Evolutionary conservation across 129 eudicot genomes (phyloP).

Genomic region (Tagetes erecta): DNA sequence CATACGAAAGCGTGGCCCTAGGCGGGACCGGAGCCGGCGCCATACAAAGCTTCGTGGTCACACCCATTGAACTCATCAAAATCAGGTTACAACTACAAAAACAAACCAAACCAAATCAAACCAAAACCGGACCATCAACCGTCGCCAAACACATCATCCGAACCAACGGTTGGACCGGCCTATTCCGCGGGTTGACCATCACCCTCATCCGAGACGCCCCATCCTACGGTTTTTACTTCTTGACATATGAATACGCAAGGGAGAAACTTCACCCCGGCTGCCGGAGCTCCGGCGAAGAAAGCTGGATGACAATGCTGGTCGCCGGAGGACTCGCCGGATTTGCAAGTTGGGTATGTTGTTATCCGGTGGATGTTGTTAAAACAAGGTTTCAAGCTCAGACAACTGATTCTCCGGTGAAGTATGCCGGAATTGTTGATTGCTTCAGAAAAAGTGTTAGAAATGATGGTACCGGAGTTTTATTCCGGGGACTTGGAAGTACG

Average conservation of each 20-base stretch:
- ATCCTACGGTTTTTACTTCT: conserved; percentile 66
- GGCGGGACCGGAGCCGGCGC: conserved; percentile 77
- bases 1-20: conserved; percentile 59
- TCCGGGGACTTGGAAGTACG: conserved; percentile 73
- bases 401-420: conserved; percentile 29
- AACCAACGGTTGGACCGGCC: conserved; percentile 55
- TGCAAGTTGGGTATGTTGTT: conserved; percentile 72
- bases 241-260: conserved; percentile 63
- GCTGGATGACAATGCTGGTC: conserved; percentile 55
- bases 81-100: conserved; percentile 65
- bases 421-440: conserved; percentile 62
- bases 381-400: conserved; percentile 71
- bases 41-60: conserved; percentile 61
- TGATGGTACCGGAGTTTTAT: conserved; percentile 56
- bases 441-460: conserved; percentile 50
- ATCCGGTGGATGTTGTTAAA: conserved; percentile 77
- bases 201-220: conserved; percentile 76
- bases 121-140: conserved; percentile 46
- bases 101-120: conserved; percentile 18
- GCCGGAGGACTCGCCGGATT: conserved; percentile 88
- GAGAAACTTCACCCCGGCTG: conserved; percentile 80
- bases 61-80: conserved; percentile 80
- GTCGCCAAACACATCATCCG: conserved; percentile 45
- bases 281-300: conserved; percentile 59
- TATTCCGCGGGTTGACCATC: conserved; percentile 59